These are phyloP conservation scores for Zymoseptoria ardabiliae DNA, from an alignment of 2,329 filamentous ascomycete genomes.

Conservation along the genomic window DNA sequence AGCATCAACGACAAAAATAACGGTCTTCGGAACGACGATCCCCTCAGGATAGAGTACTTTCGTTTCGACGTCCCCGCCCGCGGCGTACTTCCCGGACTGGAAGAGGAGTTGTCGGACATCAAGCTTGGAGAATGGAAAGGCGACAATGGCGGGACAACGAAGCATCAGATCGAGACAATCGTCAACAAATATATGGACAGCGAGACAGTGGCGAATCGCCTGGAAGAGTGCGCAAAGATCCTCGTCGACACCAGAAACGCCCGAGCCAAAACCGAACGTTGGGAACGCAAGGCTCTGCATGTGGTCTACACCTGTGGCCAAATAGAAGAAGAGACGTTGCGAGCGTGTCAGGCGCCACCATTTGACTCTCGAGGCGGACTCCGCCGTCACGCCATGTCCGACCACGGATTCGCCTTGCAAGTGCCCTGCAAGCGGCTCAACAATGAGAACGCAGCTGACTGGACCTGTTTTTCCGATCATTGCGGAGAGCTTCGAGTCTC, in stretches of 20 bases:
- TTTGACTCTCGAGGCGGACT: conserved; percentile 1
- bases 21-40: not conserved
- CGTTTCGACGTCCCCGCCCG: conserved; percentile 9
- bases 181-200: conserved; percentile 2
- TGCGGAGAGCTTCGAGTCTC: not conserved
- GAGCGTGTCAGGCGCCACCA: not conserved
- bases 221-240: conserved; percentile 4
- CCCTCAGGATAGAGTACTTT: conserved; percentile 1
- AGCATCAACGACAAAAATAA: not conserved
- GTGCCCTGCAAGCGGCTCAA: not conserved
- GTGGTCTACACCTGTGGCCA: conserved; percentile 7
- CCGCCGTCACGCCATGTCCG: not conserved
- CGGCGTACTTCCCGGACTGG: not conserved
- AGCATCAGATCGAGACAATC: conserved; percentile 3
- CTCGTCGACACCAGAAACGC: conserved; percentile 2
- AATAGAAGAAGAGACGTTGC: not conserved
- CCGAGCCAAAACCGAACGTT: conserved; percentile 8
- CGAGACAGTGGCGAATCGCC: not conserved
- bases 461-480: conserved; percentile 2
- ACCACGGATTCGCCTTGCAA: conserved; percentile 3
- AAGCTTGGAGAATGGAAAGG: conserved; percentile 11
- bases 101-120: conserved; percentile 3
- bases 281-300: conserved; percentile 11
- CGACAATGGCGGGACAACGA: conserved; percentile 3
- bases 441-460: not conserved